phyloP scores from a whole-genome alignment of 2,329 filamentous ascomycete species.

The Ceratocystis papillata region DNA sequence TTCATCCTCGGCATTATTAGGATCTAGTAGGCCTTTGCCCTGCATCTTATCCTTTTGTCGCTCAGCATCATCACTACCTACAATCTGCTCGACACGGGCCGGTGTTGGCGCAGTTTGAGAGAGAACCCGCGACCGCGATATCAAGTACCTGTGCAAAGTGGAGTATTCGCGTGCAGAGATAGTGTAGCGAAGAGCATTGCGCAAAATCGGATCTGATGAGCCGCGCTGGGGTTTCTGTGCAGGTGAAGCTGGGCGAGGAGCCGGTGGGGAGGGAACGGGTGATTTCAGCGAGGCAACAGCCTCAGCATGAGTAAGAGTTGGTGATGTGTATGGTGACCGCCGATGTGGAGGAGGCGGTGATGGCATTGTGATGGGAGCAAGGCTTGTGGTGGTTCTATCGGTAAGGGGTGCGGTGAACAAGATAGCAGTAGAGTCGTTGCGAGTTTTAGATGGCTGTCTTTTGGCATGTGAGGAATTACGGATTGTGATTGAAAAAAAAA shows the following conservation, averaged over 20 bases:
- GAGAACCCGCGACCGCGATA: conserved; percentile 56
- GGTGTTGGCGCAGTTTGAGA: conserved; percentile 46
- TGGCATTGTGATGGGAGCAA: conserved; percentile 4
- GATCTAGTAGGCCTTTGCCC: conserved; percentile 27
- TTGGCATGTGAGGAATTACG: background rate
- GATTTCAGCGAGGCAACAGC: conserved; percentile 16
- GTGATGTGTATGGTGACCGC: conserved; percentile 13
- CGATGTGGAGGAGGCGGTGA: conserved; percentile 15
- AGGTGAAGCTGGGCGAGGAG: conserved; percentile 15
- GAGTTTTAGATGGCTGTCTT: background rate
- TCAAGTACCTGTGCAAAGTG: conserved; percentile 68
- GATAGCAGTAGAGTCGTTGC: background rate
- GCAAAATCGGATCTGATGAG: conserved; percentile 56
- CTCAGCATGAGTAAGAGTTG: conserved; percentile 15
- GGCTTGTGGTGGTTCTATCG: background rate
- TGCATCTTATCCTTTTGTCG: conserved; percentile 14
- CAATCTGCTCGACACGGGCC: conserved; percentile 40
- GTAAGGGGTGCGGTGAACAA: background rate
- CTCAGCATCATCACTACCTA: conserved; percentile 17
- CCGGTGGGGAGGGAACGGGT: background rate
- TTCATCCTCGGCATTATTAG: conserved; percentile 29
- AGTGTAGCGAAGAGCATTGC: conserved; percentile 78
- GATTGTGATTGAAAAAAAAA: background rate
- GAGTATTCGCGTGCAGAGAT: conserved; percentile 79
- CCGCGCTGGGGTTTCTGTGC: conserved; percentile 14